Percentiles rank a stretch among this genome's conserved stretches.
Evolutionary conservation across 75 land plant species (phyloP).

Genomic region (Cryptomeria japonica): DNA sequence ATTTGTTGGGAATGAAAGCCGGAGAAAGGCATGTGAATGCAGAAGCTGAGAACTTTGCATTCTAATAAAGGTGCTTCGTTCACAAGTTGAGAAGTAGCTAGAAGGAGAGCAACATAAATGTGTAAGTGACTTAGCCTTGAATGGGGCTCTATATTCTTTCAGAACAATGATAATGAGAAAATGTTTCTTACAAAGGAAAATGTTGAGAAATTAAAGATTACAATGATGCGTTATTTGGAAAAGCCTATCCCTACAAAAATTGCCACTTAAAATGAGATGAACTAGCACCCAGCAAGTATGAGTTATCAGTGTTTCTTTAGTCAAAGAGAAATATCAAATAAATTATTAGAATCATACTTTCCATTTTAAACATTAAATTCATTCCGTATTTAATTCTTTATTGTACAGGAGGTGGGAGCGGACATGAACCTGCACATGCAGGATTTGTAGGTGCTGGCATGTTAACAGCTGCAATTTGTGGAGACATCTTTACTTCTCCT

Average conservation of each 20-base stretch:
- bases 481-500: constrained; percentile 93
- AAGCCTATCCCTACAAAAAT: background rate
- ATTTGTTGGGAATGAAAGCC: no score
- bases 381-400: background rate
- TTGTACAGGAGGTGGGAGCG: constrained; percentile 95
- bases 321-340: background rate
- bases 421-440: constrained; percentile 99
- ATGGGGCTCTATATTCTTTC: background rate
- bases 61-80: no score
- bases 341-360: background rate
- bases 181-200: background rate
- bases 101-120: no score
- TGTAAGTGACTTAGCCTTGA: background rate
- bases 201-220: background rate
- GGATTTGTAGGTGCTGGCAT: constrained; percentile 97
- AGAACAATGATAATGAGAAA: background rate
- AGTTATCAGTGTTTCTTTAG: no score
- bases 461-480: constrained; percentile 97
- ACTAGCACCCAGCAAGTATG: background rate
- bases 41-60: no score
- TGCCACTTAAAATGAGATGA: background rate
- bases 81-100: no score
- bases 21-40: no score
- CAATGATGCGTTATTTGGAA: background rate
- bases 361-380: background rate